phyloP scores from a whole-genome alignment of 345 rosid species.

The Arabidopsis thaliana region TAIR10.1 NC_003074.8:20180501-20181000 shows the following conservation, averaged over 20 bases:
- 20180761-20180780: constrained; percentile 58
- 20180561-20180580: constrained; percentile 81
- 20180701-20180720: constrained; percentile 77
- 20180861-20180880: neutral
- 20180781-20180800: constrained; percentile 53
- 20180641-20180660: neutral
- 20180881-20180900: neutral
- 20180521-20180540: constrained; percentile 79
- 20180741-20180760: constrained; percentile 76
- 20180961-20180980: constrained; percentile 74
- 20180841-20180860: constrained; percentile 38
- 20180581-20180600: constrained; percentile 68
- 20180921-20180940: constrained; percentile 90
- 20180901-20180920: constrained; percentile 6
- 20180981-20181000: constrained; percentile 66
- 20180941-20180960: constrained; percentile 77
- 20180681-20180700: constrained; percentile 52
- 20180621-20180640: constrained; percentile 79
- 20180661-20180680: too few species aligned
- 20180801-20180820: constrained; percentile 76
- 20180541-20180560: constrained; percentile 76
- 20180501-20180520: constrained; percentile 54
- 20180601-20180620: constrained; percentile 76
- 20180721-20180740: constrained; percentile 63
- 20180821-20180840: constrained; percentile 72